These are phyloP conservation scores for Auricularia sp. DNA, from an alignment of 768 basidiomycete genomes.

Conservation along the genomic window DNA sequence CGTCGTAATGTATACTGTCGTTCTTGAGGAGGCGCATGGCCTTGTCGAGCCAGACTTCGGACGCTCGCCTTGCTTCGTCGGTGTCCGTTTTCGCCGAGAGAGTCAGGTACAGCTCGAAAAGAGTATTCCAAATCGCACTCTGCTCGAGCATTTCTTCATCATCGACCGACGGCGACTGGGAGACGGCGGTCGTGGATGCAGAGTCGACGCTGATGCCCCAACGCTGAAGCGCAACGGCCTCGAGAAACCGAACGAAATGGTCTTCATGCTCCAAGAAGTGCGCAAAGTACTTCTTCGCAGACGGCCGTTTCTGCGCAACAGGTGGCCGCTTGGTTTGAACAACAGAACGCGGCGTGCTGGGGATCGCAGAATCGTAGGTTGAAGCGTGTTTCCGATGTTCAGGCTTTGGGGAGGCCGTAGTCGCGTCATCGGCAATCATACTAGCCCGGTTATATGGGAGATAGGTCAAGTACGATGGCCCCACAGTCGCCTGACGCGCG, in stretches of 20 bases:
- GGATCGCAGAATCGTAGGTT: conserved; percentile 9
- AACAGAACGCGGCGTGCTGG: conserved; percentile 6
- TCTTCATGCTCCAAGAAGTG: conserved; percentile 86
- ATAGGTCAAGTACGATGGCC: conserved; percentile 69
- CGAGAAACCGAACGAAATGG: conserved; percentile 79
- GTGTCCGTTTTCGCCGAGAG: conserved; percentile 22
- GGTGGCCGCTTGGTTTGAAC: not conserved
- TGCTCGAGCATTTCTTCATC: conserved; percentile 57
- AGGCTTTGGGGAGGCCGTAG: conserved; percentile 3
- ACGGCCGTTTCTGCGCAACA: conserved; percentile 41
- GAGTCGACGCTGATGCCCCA: conserved; percentile 68
- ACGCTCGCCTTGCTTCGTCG: conserved; percentile 13
- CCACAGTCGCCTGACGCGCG: conserved; percentile 18
- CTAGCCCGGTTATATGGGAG: conserved; percentile 59
- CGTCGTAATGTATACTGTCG: conserved; percentile 59
- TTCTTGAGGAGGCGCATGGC: conserved; percentile 63
- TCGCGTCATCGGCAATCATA: conserved; percentile 4
- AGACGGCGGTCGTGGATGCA: conserved; percentile 8
- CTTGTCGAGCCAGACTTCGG: conserved; percentile 39
- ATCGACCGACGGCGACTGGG: conserved; percentile 13
- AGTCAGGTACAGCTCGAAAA: conserved; percentile 85
- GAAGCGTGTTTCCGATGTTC: conserved; percentile 11
- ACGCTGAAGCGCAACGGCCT: conserved; percentile 66
- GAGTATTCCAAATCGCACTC: conserved; percentile 86
- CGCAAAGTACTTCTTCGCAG: conserved; percentile 81